phyloP scores from a whole-genome alignment of 208 protist species.

The Leptomonas pyrrhocoris region DNA sequence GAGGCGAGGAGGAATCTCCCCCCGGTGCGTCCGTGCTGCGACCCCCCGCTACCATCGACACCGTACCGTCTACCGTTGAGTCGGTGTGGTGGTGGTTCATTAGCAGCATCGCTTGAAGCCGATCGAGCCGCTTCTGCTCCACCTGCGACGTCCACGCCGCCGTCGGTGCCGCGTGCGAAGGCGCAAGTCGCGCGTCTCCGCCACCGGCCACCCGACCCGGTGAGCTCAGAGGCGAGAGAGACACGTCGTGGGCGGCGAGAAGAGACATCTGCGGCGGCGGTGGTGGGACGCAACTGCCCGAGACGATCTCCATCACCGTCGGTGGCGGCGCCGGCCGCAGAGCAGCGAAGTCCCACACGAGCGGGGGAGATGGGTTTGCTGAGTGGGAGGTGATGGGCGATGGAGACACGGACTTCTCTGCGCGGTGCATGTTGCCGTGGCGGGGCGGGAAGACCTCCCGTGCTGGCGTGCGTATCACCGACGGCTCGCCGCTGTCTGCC shows the following conservation, averaged over 20 bases:
- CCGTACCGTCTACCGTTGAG: not conserved
- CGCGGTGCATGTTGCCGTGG: not conserved
- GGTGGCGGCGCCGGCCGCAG: not conserved
- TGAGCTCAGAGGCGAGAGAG: constrained; percentile 26
- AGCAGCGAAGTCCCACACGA: not conserved
- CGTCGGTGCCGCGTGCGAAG: constrained; percentile 9
- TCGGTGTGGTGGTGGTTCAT: not conserved
- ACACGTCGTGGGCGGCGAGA: constrained; percentile 6
- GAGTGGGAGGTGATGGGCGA: no score
- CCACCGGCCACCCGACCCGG: not conserved
- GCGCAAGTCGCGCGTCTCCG: not conserved
- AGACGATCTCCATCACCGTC: constrained; percentile 20
- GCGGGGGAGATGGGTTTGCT: no score
- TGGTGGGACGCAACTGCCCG: constrained; percentile 7
- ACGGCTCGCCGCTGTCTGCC: not conserved
- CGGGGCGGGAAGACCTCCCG: constrained; percentile 4
- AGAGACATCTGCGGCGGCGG: not conserved
- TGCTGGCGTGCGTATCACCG: constrained; percentile 2
- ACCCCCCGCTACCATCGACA: not conserved
- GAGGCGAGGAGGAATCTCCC: not conserved
- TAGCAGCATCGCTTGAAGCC: not conserved
- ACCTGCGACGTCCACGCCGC: constrained; percentile 14
- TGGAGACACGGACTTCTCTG: not conserved
- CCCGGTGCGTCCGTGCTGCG: not conserved
- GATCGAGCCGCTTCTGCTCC: constrained; percentile 7